Conservation (phyloP, 306 rosid species). For the Glycyrrhiza uralensis region DNA sequence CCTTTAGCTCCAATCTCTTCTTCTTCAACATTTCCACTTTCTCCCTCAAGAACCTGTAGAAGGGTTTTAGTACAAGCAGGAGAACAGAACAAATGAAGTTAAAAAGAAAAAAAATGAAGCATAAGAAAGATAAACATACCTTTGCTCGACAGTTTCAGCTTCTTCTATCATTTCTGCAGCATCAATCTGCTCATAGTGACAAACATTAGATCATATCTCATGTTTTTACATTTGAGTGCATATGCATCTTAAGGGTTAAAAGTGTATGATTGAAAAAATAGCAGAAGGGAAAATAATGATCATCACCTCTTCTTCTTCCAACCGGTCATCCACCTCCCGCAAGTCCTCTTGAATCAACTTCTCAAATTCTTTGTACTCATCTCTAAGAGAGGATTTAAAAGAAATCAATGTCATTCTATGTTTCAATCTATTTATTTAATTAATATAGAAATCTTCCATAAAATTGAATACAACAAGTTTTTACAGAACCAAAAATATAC, state of each 20-base stretch:
- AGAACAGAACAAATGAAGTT: slow-evolving; percentile 1
- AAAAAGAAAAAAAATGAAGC: not conserved
- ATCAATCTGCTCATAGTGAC: slow-evolving; percentile 59
- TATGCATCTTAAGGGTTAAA: not conserved
- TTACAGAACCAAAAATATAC: not conserved
- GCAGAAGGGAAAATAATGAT: slow-evolving; percentile 11
- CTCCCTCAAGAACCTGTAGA: slow-evolving; percentile 54
- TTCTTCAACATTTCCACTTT: slow-evolving; percentile 72
- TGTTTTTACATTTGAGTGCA: slow-evolving; percentile 13
- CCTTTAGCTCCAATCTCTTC: slow-evolving; percentile 64
- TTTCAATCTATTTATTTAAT: slow-evolving; percentile 11
- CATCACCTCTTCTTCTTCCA: slow-evolving; percentile 95
- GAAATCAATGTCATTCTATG: slow-evolving; percentile 17
- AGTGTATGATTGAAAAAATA: not conserved
- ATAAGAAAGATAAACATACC: slow-evolving; percentile 35
- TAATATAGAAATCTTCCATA: not conserved
- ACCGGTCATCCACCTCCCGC: slow-evolving; percentile 80
- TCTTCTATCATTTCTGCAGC: slow-evolving; percentile 90
- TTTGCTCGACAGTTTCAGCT: slow-evolving; percentile 83
- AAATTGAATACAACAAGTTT: not conserved
- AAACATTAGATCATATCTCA: slow-evolving; percentile 2
- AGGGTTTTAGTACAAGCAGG: not conserved
- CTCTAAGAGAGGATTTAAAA: slow-evolving; percentile 50
- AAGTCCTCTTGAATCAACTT: slow-evolving; percentile 94
- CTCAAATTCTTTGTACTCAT: slow-evolving; percentile 93